A percentile compares a stretch with the other conserved stretches of the same genome.
Evolutionary conservation across 305 asterid species (phyloP).

Genomic region (Ilex paraguariensis): DNA sequence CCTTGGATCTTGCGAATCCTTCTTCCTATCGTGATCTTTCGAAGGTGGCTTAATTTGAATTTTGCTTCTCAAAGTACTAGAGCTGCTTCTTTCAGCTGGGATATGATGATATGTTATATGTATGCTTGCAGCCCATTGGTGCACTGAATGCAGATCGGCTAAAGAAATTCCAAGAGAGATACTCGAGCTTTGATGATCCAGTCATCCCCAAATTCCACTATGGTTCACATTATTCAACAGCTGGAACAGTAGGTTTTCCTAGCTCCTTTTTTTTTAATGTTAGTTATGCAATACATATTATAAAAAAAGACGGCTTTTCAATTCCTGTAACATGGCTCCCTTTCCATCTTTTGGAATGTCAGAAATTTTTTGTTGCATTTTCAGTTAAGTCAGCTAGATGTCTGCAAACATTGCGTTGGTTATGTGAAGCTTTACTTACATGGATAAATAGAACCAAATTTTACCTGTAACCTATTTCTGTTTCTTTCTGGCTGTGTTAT

Average conservation of each 20-base stretch:
- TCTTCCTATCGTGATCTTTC: slow-evolving; percentile 94
- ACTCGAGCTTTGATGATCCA: slow-evolving; percentile 91
- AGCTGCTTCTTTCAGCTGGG: slow-evolving; percentile 22
- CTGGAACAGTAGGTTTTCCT: slow-evolving; percentile 78
- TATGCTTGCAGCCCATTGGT: slow-evolving; percentile 83
- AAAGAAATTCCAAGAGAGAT: slow-evolving; percentile 87
- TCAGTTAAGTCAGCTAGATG: no score
- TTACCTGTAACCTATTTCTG: no score
- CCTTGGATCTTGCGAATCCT: slow-evolving; percentile 76
- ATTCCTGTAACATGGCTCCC: no score
- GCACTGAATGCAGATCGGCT: slow-evolving; percentile 84
- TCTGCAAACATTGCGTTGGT: no score
- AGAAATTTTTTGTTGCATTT: no score
- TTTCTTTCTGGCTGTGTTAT: no score
- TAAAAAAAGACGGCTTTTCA: no score
- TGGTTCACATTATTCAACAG: slow-evolving; percentile 99
- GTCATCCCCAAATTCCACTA: slow-evolving; percentile 94
- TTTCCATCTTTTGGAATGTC: no score
- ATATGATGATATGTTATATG: slow-evolving; percentile 4
- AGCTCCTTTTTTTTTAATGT: slow-evolving; percentile 1
- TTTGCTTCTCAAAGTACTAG: slow-evolving; percentile 11
- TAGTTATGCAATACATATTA: no score
- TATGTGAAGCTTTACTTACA: no score
- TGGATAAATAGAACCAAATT: no score
- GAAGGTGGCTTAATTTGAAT: slow-evolving; percentile 47